Evolutionary conservation across 1,284 basidiomycete genomes (phyloP).

Genomic region (Tilletia caries): DNA sequence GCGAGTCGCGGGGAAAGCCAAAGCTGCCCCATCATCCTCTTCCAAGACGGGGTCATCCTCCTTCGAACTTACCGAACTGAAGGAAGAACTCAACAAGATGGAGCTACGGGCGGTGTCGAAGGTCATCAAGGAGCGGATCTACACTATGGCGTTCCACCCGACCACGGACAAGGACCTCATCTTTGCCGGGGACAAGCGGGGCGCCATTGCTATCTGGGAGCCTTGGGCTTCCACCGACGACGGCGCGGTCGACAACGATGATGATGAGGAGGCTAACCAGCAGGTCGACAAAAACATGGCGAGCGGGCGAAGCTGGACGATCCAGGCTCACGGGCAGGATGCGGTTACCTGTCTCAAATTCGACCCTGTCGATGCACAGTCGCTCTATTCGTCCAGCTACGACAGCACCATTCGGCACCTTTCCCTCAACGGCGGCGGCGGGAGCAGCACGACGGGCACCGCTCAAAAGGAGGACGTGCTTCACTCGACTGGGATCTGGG

Average conservation of each 20-base stretch:
- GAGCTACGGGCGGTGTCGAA: conserved; percentile 35
- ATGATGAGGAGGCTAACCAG: conserved; percentile 18
- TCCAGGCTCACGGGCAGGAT: conserved; percentile 43
- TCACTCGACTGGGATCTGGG: conserved; percentile 33
- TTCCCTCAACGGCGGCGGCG: conserved; percentile 28
- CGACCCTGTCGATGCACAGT: conserved; percentile 36
- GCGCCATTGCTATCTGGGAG: conserved; percentile 47
- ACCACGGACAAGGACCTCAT: conserved; percentile 42
- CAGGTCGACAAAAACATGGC: conserved; percentile 15
- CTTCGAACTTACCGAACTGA: conserved; percentile 27
- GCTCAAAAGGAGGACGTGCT: neutral
- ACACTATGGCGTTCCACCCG: conserved; percentile 46
- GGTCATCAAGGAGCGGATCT: conserved; percentile 41
- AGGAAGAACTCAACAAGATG: conserved; percentile 37
- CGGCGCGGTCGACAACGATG: conserved; percentile 24
- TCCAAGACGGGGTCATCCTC: neutral
- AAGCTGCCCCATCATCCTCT: too few species aligned
- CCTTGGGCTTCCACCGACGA: conserved; percentile 23
- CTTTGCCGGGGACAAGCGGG: conserved; percentile 50
- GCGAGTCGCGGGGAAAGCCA: neutral
- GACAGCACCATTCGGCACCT: conserved; percentile 44
- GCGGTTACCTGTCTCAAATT: conserved; percentile 48
- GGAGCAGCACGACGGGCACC: neutral
- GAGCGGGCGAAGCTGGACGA: conserved; percentile 32
- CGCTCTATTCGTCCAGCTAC: conserved; percentile 42